Evolutionary conservation across 1,284 basidiomycete genomes (phyloP), one percentile per base, ranked within the genome.

Genomic region (Ganoderma lingzhi): DNA sequence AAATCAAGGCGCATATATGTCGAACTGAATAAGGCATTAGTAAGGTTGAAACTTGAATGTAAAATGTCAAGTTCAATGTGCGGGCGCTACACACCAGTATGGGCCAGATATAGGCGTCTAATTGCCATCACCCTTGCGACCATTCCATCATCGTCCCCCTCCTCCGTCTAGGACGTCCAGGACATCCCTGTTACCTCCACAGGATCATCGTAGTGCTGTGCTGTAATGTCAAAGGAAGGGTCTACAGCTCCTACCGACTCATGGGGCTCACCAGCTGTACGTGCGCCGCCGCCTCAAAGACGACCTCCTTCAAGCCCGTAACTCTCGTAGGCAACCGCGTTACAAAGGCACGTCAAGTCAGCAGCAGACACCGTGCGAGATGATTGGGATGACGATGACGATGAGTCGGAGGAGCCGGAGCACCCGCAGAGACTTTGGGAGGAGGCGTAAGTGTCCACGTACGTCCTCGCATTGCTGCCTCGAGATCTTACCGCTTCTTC

Each of bases 321-420:
- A 23, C 59, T 17, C 44, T 64, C 23, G 30, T 48, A 64, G 37
- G 48, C 58, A 28, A 6, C 62, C 35, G 3, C 67, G 19, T 17
- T 44, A 4, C 51, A 28, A 39, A 28, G 59, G 9, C 53, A 41
- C 30, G 19, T 44, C 28, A 28, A 28, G 12, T n/a, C 44, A 5
- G n/a, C 32, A 6, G 9, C 59, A 15, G 42, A 69, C 39, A 59
- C 66, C 30, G 78, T 84, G 19, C 79, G 78, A 19, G 84, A 85
- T 61, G 84, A 83, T 69, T 86, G 85, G 85, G 85, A 86, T 60
- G 78, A 81, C 17, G 84, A 86, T 44, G 80, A 82, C 1, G 82
- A 80, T 5, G 79, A 83, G 0, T 77, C 74, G 41, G 78, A 77
- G 9, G 76, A 74, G 15, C 76, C 76, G 17, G 76, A 80, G 45